These are phyloP conservation scores for Metarhizium rileyi DNA, from an alignment of 2,329 filamentous ascomycete species.

Conservation along the genomic window DNA sequence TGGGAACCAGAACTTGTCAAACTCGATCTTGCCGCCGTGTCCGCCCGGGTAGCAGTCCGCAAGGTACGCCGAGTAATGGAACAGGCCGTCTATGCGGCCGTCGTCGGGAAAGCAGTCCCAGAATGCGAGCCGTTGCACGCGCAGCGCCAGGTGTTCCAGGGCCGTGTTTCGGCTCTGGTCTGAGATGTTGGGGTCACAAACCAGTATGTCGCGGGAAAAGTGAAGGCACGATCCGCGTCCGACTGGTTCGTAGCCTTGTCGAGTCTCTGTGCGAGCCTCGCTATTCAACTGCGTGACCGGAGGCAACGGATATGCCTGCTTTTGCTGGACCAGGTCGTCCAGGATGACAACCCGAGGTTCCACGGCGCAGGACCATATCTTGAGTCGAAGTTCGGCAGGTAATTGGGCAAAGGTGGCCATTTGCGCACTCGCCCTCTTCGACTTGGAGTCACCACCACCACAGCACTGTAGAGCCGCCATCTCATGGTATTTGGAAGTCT, in stretches of 20 bases:
- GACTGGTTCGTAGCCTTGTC: constrained; percentile 24
- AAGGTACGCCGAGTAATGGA: constrained; percentile 26
- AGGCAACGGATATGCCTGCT: constrained; percentile 23
- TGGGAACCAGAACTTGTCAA: constrained; percentile 29
- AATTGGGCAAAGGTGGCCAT: constrained; percentile 18
- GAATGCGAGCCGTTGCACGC: constrained; percentile 25
- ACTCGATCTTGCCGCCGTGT: constrained; percentile 23
- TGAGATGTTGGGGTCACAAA: constrained; percentile 27
- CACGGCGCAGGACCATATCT: constrained; percentile 27
- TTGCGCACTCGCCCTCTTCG: background rate
- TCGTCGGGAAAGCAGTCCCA: constrained; percentile 32
- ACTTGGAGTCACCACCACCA: background rate
- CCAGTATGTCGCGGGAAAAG: constrained; percentile 26
- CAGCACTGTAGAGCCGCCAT: constrained; percentile 3
- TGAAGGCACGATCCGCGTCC: constrained; percentile 26
- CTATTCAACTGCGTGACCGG: constrained; percentile 26
- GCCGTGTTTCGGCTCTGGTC: constrained; percentile 21
- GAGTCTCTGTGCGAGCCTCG: constrained; percentile 24
- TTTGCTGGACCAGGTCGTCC: constrained; percentile 22
- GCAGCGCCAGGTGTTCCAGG: constrained; percentile 23
- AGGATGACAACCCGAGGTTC: constrained; percentile 27
- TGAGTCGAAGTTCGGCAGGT: constrained; percentile 27
- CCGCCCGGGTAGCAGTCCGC: constrained; percentile 21
- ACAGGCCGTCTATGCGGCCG: constrained; percentile 22
- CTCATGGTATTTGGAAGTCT: background rate